Evolutionary conservation across 257 asterid genomes (phyloP).

Genomic region (Henckelia pumila): DNA sequence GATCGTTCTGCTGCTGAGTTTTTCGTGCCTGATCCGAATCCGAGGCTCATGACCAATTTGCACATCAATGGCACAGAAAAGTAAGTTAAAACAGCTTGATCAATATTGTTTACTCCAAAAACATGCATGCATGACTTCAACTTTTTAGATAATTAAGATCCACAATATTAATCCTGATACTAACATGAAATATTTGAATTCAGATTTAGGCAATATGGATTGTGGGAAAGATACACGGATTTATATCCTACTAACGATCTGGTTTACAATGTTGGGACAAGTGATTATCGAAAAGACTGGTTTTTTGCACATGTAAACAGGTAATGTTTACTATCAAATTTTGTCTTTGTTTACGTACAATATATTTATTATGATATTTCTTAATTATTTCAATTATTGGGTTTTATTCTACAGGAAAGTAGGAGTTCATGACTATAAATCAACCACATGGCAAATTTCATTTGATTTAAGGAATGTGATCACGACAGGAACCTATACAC

Average conservation of each 20-base stretch:
- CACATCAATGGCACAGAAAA: slow-evolving; percentile 36
- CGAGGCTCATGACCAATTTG: slow-evolving; percentile 33
- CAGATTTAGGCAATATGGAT: slow-evolving; percentile 62
- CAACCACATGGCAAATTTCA: slow-evolving; percentile 64
- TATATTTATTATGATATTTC: background rate
- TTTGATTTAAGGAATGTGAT: slow-evolving; percentile 39
- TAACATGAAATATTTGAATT: background rate
- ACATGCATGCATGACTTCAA: too few species aligned
- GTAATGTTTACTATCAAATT: slow-evolving; percentile 23
- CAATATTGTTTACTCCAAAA: background rate
- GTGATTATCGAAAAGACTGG: slow-evolving; percentile 48
- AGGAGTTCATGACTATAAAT: slow-evolving; percentile 10
- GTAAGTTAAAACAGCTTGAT: slow-evolving; percentile 19
- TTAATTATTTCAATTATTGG: background rate
- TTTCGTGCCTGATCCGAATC: slow-evolving; percentile 49
- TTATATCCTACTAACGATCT: slow-evolving; percentile 47
- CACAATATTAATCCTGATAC: too few species aligned
- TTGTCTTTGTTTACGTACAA: too few species aligned
- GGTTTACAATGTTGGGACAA: slow-evolving; percentile 41
- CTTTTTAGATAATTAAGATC: too few species aligned
- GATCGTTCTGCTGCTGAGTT: slow-evolving; percentile 63
- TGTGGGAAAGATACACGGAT: slow-evolving; percentile 51
- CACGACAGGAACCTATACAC: slow-evolving; percentile 36
- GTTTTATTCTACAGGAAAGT: slow-evolving; percentile 35
- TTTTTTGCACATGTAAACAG: slow-evolving; percentile 61